Percentiles rank a stretch among this genome's conserved stretches.
Conservation (phyloP, 2,329 filamentous ascomycete genomes). For the Alternaria ethzedia region DNA sequence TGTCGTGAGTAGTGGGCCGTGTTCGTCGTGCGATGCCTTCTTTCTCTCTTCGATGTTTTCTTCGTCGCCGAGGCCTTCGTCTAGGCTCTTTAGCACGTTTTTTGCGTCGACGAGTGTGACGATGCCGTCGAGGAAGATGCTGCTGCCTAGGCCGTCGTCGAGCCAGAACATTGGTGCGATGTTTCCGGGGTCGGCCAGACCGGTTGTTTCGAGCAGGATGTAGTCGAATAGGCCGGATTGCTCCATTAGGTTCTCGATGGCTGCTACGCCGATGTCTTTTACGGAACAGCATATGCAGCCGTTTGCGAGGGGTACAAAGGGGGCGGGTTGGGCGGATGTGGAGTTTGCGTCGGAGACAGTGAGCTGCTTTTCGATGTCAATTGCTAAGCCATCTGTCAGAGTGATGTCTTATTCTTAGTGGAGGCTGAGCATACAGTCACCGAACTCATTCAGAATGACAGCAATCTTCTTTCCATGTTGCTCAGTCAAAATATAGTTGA, state of each 20-base stretch:
- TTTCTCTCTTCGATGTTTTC: constrained; percentile 57
- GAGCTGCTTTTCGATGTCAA: constrained; percentile 94
- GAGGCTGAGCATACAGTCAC: constrained; percentile 30
- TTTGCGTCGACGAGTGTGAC: constrained; percentile 95
- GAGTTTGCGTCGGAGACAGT: constrained; percentile 69
- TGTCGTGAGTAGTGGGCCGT: constrained; percentile 79
- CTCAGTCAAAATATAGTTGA: constrained; percentile 95
- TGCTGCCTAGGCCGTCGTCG: constrained; percentile 91
- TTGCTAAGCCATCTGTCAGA: constrained; percentile 59
- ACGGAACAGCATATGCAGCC: constrained; percentile 98
- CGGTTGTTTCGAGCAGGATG: constrained; percentile 95
- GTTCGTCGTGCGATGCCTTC: constrained; percentile 54
- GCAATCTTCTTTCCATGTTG: constrained; percentile 98
- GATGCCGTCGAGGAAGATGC: constrained; percentile 95
- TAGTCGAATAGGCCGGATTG: constrained; percentile 95
- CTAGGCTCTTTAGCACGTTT: constrained; percentile 82
- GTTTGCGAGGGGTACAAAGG: constrained; percentile 92
- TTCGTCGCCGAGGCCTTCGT: constrained; percentile 62
- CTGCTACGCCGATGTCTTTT: constrained; percentile 93
- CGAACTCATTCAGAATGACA: constrained; percentile 85
- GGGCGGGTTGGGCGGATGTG: constrained; percentile 36
- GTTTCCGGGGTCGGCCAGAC: constrained; percentile 92
- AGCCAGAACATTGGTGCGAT: constrained; percentile 97
- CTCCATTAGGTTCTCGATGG: constrained; percentile 95
- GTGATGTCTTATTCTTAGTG: neutral